These are phyloP conservation scores for Raffaelea ambrosiae DNA, from an alignment of 2,329 filamentous ascomycete species.

Conservation along the genomic window DNA sequence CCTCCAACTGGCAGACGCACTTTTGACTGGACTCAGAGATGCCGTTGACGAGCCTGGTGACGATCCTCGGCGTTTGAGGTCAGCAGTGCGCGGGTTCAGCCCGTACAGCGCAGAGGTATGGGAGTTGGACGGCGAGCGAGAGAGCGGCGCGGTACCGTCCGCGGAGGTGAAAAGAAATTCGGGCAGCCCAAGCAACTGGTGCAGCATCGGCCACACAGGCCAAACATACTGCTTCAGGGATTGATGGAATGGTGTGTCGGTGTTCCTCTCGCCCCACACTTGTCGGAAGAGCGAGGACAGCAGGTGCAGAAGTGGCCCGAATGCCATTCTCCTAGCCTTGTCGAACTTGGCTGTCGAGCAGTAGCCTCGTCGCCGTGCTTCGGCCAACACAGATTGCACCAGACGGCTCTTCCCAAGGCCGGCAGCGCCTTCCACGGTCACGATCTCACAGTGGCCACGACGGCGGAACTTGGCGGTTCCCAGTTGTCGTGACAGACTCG, in stretches of 20 bases:
- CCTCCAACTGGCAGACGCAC: slow-evolving; percentile 22
- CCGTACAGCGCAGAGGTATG: slow-evolving; percentile 20
- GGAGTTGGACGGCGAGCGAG: slow-evolving; percentile 27
- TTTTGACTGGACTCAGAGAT: slow-evolving; percentile 20
- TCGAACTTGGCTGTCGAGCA: slow-evolving; percentile 61
- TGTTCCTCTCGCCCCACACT: slow-evolving; percentile 58
- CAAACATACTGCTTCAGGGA: slow-evolving; percentile 52
- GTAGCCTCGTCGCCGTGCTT: slow-evolving; percentile 53
- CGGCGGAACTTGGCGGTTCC: slow-evolving; percentile 50
- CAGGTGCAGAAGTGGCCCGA: slow-evolving; percentile 56
- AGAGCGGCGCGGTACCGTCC: slow-evolving; percentile 11
- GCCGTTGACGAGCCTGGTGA: slow-evolving; percentile 30
- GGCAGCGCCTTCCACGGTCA: slow-evolving; percentile 51
- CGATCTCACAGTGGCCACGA: slow-evolving; percentile 55
- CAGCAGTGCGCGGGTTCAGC: slow-evolving; percentile 13
- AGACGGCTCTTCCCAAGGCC: slow-evolving; percentile 59
- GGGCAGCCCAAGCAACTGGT: slow-evolving; percentile 52
- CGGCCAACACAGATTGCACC: slow-evolving; percentile 53
- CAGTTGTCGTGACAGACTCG: slow-evolving; percentile 45
- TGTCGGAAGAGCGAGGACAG: slow-evolving; percentile 59
- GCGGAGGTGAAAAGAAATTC: slow-evolving; percentile 53
- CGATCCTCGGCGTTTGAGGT: slow-evolving; percentile 17
- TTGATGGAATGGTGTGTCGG: slow-evolving; percentile 55
- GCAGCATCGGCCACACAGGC: slow-evolving; percentile 56
- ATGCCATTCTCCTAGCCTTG: slow-evolving; percentile 49